Conservation (phyloP, 306 rosid genomes). For the Delonix regia region DNA sequence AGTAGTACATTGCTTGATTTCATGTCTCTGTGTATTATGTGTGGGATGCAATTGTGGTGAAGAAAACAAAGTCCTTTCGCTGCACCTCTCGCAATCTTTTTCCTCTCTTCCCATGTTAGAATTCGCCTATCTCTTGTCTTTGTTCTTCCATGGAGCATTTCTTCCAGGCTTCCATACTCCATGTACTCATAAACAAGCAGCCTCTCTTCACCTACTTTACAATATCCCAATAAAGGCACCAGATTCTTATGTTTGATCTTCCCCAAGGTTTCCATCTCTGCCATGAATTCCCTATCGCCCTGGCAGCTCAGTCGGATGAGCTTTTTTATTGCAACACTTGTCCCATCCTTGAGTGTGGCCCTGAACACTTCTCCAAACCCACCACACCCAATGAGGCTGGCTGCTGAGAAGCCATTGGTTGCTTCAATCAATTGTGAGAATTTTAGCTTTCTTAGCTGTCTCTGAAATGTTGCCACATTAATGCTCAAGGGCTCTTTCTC, state of each 20-base stretch:
- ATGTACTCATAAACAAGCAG: constrained; percentile 93
- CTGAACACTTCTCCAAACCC: constrained; percentile 98
- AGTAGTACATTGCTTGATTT: constrained; percentile 94
- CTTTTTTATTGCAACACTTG: constrained; percentile 95
- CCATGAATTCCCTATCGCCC: constrained; percentile 96
- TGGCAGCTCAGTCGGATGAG: constrained; percentile 89
- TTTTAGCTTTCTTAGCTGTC: constrained; percentile 93
- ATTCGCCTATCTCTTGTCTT: constrained; percentile 59
- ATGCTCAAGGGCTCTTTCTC: constrained; percentile 95
- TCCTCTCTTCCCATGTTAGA: constrained; percentile 90
- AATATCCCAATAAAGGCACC: constrained; percentile 87
- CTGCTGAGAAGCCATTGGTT: constrained; percentile 97
- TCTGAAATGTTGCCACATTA: constrained; percentile 94
- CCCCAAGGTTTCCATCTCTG: constrained; percentile 98
- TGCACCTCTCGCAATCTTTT: constrained; percentile 93
- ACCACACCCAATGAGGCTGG: constrained; percentile 88
- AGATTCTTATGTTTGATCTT: constrained; percentile 91
- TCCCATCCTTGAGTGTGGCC: constrained; percentile 88
- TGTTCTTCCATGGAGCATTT: constrained; percentile 88
- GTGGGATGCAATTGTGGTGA: constrained; percentile 98
- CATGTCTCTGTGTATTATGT: constrained; percentile 97
- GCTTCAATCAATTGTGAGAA: constrained; percentile 97
- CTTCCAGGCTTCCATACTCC: constrained; percentile 97
- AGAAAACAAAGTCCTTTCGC: constrained; percentile 94
- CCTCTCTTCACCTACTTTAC: constrained; percentile 95